Base-by-base conservation (phyloP, 2,329 filamentous ascomycete genomes). In the Pezizomycotina sp. region DNA sequence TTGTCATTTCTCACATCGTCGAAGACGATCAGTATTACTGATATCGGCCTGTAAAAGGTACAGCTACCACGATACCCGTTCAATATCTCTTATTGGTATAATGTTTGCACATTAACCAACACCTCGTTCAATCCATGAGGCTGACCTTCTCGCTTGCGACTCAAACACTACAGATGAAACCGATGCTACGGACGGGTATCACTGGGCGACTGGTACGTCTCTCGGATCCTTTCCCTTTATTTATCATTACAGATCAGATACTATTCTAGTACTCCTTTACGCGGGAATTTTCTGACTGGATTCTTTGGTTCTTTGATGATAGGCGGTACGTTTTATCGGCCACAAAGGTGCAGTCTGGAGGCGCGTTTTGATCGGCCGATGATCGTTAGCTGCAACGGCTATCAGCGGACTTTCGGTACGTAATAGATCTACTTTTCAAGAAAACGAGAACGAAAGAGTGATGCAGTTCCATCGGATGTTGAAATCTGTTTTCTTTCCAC, bases 291-390 rank as follows among this genome's bases (percentile, higher is more conserved):
- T 30, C 42, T 50, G 33, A 47, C 14, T 23, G 15, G 20, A 16
- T 27, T 15, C 18, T 33, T 4, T 12, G 13, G 51, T 29, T 45
- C 5, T 39, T 22, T 21, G 26, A 24, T 23, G 8, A 39, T 71
- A 69, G 80, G 95, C 95, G 50, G 89, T 89, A 31, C 95, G 89
- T 23, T 95, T 95, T 56, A 77, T 98, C 52, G 89, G 89, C 25
- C 89, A 98, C 64, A 95, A 98, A 61, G 89, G 89, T 46, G 89
- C 89, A 23, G 86, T 95, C 42, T 98, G 89, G 83, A 84, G 93
- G 62, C 81, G 84, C 35, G 73, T 84, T 50, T 67, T 98, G 22
- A 92, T 83, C 34, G 74, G 80, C 13, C 83, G 95, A 60, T 81
- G 83, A 26, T 74, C 72, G 16, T 75, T 83, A 30, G 86, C 89